Conservation (phyloP, 345 rosid genomes). For the Ricinus communis region DNA sequence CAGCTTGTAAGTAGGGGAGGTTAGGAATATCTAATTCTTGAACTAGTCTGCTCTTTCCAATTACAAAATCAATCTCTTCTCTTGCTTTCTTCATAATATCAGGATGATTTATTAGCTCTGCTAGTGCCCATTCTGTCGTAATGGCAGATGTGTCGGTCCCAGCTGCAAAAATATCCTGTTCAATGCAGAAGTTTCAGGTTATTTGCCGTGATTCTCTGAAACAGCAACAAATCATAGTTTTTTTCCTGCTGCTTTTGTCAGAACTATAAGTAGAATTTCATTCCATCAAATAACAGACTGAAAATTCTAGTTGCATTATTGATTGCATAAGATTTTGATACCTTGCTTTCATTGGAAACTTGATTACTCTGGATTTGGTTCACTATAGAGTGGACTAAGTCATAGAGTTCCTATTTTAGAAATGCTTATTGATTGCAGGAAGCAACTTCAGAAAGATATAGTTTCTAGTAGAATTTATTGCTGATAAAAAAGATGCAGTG, state of each 20-base stretch:
- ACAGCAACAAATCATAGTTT: not conserved
- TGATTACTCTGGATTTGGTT: not conserved
- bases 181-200: not conserved
- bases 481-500: too few relatives aligned
- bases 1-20: constrained; percentile 65
- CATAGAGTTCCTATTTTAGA: not conserved
- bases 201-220: not conserved
- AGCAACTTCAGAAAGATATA: not conserved
- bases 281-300: too few relatives aligned
- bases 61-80: constrained; percentile 46
- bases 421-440: not conserved
- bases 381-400: not conserved
- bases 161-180: constrained; percentile 58
- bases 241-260: not conserved
- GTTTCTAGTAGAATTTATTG: too few relatives aligned
- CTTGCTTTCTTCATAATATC: constrained; percentile 43
- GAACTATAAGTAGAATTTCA: not conserved
- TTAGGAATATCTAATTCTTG: constrained; percentile 59
- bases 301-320: not conserved
- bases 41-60: constrained; percentile 45
- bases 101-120: constrained; percentile 67
- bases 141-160: constrained; percentile 69
- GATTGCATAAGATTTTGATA: not conserved
- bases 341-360: not conserved
- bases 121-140: constrained; percentile 59